Base-by-base conservation (phyloP, 768 basidiomycete species). In the Rhodotorula diobovata region DNA sequence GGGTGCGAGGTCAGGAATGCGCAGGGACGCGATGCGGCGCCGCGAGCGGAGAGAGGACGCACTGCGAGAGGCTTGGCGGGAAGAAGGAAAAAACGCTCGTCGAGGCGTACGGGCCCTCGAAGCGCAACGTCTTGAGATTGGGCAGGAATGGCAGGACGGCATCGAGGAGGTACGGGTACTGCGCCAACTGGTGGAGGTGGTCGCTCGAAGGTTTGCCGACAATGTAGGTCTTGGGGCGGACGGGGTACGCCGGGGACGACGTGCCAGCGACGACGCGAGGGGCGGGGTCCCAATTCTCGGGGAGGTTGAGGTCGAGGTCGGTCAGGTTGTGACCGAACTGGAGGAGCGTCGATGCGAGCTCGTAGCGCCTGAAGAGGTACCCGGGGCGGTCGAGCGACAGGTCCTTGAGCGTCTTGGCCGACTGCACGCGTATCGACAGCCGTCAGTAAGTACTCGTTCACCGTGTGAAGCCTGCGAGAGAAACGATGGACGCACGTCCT, bases 151-250 rank as follows among this genome's bases (percentile, higher is more conserved):
- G 55, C 35, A 67, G n/a, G 50, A 66, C 21, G 35, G 67, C 69
- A 45, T 74, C 73, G 57, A 69, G 67, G 37, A 67, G 25, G 65
- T 43, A 68, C 23, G 45, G 63, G 35, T 71, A 50, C 34, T 14
- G 35, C 12, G 59, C 41, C 20, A 71, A 20, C 48, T 61, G 41
- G 10, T 0, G 18, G 23, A 68, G 16, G 46, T 56, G n/a, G 3
- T 65, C 69, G 28, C 39, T 3, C 25, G n/a, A 21, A 1, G 73
- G 73, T 25, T 66, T n/a, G 7, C 66, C 66, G 1, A 23, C 9
- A n/a, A 61, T 55, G 63, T 68, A 68, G n/a, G 51, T 63, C 58
- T 74, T 74, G n/a, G 66, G 66, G 30, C 58, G 57, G 18, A 7
- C 25, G 2, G 73, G 73, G 59, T 55, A 57, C 2, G 37, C 21